These are phyloP conservation scores for Wickerhamomyces pijperi DNA, from an alignment of 805 yeast genomes.

Conservation along the genomic window DNA sequence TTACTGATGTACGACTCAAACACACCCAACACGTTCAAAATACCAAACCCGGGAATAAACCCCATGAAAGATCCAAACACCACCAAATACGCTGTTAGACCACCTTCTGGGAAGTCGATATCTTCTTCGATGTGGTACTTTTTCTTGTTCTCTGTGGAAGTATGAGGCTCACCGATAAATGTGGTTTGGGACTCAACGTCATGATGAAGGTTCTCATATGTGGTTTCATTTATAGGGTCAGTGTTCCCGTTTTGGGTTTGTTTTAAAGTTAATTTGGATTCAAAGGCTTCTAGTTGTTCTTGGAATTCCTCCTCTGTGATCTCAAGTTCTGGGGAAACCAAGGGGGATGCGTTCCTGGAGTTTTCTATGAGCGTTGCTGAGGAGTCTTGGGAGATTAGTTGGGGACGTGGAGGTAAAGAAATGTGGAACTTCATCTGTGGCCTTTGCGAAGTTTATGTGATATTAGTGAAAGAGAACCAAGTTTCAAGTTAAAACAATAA, in stretches of 20 bases:
- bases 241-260: neutral
- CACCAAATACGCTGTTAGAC: slow-evolving; percentile 42
- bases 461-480: too few species aligned
- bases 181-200: neutral
- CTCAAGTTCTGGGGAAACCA: too few species aligned
- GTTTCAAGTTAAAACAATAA: too few species aligned
- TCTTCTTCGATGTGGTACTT: slow-evolving; percentile 7
- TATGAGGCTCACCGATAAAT: neutral
- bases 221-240: neutral
- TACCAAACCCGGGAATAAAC: slow-evolving; percentile 44
- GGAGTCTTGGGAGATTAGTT: too few species aligned
- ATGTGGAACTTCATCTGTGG: too few species aligned
- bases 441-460: too few species aligned
- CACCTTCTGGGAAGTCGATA: slow-evolving; percentile 41
- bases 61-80: slow-evolving; percentile 55
- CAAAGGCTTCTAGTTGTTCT: neutral
- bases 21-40: slow-evolving; percentile 53
- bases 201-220: neutral
- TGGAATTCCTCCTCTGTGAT: too few species aligned
- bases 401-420: too few species aligned
- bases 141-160: neutral
- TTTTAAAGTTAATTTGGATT: neutral
- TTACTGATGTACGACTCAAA: slow-evolving; percentile 47
- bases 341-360: too few species aligned
- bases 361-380: too few species aligned